Conservation (phyloP, 257 asterid species). For the Ligustrum vulgare region DNA sequence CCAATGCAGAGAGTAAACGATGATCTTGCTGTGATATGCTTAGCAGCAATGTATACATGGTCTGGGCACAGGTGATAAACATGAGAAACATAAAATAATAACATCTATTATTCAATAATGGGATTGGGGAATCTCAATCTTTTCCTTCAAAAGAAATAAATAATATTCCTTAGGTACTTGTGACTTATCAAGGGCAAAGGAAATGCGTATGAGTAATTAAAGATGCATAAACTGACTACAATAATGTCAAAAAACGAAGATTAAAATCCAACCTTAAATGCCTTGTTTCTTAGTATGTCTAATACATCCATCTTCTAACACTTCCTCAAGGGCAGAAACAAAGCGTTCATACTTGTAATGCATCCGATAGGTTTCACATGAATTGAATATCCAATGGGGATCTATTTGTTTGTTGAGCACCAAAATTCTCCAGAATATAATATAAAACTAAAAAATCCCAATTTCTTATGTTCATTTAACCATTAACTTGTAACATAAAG, state of each 20-base stretch:
- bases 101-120: background rate
- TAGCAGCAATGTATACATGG: constrained; percentile 64
- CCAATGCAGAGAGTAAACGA: constrained; percentile 74
- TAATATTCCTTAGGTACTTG: constrained; percentile 28
- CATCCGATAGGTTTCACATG: background rate
- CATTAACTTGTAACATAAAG: background rate
- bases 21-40: constrained; percentile 97
- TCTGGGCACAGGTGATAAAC: constrained; percentile 43
- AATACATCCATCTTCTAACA: constrained; percentile 69
- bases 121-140: constrained; percentile 2
- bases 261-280: constrained; percentile 66
- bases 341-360: constrained; percentile 70
- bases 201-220: constrained; percentile 5
- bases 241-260: background rate
- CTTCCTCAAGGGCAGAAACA: constrained; percentile 80
- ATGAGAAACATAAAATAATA: constrained; percentile 22
- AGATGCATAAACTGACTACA: constrained; percentile 7
- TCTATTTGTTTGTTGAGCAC: background rate
- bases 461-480: background rate
- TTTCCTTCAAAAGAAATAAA: constrained; percentile 1
- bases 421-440: background rate
- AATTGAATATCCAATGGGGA: background rate
- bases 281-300: constrained; percentile 77
- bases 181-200: background rate
- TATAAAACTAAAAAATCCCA: background rate